These are phyloP conservation scores for Ceratobasidium sp. DNA, from an alignment of 1,284 basidiomycete species.

Conservation along the genomic window DNA sequence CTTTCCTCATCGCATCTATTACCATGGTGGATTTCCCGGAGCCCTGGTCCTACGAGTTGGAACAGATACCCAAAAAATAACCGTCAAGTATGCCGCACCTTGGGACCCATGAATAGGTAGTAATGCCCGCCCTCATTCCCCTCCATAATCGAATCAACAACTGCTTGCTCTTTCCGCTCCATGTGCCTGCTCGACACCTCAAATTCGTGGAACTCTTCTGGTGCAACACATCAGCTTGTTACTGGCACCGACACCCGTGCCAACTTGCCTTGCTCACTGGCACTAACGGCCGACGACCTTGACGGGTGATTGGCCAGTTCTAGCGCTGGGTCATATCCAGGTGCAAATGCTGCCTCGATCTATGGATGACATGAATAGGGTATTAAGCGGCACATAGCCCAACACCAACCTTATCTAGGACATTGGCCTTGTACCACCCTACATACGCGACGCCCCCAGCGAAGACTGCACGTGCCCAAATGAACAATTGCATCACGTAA, in stretches of 20 bases:
- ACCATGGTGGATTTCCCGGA: slow-evolving; percentile 80
- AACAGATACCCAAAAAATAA: background rate
- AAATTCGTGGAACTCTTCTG: slow-evolving; percentile 52
- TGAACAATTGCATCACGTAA: background rate
- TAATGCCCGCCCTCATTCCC: slow-evolving; percentile 75
- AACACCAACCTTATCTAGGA: slow-evolving; percentile 68
- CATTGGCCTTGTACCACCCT: slow-evolving; percentile 78
- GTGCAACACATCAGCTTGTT: slow-evolving; percentile 47
- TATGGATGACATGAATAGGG: slow-evolving; percentile 46
- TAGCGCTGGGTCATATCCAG: slow-evolving; percentile 77
- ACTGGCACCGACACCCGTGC: slow-evolving; percentile 44
- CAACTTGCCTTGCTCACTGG: slow-evolving; percentile 22
- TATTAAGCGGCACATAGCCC: slow-evolving; percentile 46
- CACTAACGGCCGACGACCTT: slow-evolving; percentile 37
- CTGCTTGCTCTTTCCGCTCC: slow-evolving; percentile 70
- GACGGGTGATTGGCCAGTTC: slow-evolving; percentile 65
- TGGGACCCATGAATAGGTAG: slow-evolving; percentile 75
- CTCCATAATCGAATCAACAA: slow-evolving; percentile 77
- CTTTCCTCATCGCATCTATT: slow-evolving; percentile 75
- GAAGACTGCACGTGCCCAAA: slow-evolving; percentile 56
- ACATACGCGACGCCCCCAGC: slow-evolving; percentile 73
- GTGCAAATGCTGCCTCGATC: slow-evolving; percentile 68
- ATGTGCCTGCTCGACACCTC: slow-evolving; percentile 65
- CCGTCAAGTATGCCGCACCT: slow-evolving; percentile 54
- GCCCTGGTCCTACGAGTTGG: slow-evolving; percentile 51